A percentile compares a stretch with the other conserved stretches of the same genome.
Conservation (phyloP, 2,329 filamentous ascomycete genomes). For the Penicillium hordei region DNA sequence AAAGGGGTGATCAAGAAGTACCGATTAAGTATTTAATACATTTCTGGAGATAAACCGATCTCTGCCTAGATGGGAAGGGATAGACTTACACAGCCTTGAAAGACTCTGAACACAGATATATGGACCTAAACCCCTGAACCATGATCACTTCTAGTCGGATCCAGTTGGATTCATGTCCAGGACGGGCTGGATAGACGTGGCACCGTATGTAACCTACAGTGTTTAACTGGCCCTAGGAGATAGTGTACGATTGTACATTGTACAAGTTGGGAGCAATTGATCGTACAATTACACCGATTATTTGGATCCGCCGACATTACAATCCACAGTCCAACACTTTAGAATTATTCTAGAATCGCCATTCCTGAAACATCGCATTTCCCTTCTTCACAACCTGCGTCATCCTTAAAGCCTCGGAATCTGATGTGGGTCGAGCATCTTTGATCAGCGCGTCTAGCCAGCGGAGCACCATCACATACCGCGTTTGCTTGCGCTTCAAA, state of each 20-base stretch:
- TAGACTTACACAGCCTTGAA: slow-evolving; percentile 9
- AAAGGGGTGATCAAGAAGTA: not conserved
- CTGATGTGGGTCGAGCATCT: slow-evolving; percentile 39
- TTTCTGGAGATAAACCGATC: not conserved
- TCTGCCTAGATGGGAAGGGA: slow-evolving; percentile 8
- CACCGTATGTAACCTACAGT: not conserved
- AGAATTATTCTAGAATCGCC: slow-evolving; percentile 30
- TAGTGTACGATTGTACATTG: not conserved
- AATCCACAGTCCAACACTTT: not conserved
- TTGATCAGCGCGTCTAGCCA: slow-evolving; percentile 63
- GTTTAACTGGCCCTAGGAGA: not conserved
- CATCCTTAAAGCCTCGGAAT: slow-evolving; percentile 37
- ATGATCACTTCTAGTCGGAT: not conserved
- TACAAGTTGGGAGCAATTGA: not conserved
- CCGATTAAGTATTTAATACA: not conserved
- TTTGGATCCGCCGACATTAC: not conserved
- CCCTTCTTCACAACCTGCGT: slow-evolving; percentile 36
- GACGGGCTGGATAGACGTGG: not conserved
- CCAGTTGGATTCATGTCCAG: slow-evolving; percentile 20
- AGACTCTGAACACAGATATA: not conserved
- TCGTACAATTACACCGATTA: not conserved
- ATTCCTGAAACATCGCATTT: slow-evolving; percentile 37
- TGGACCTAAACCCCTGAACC: slow-evolving; percentile 2
- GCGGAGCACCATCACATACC: slow-evolving; percentile 61
- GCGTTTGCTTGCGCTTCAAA: slow-evolving; percentile 69